Evolutionary conservation across 2,329 filamentous ascomycete genomes (phyloP).

Genomic region (Aspergillus tubingensis): DNA sequence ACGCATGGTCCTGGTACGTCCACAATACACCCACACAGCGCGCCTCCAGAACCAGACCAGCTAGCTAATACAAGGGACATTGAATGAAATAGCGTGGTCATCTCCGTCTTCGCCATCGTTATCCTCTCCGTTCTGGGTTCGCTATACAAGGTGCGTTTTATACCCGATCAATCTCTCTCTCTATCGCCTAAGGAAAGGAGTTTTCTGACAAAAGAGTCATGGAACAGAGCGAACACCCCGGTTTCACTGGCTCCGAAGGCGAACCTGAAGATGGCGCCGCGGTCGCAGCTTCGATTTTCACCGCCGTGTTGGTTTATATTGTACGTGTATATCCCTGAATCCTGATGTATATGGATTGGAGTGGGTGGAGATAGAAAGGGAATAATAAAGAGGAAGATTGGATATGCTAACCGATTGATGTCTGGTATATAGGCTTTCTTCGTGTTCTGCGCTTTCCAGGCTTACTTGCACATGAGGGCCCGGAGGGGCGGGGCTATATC

Average conservation of each 20-base stretch:
- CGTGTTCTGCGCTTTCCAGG: slow-evolving; percentile 88
- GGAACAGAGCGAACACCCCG: slow-evolving; percentile 68
- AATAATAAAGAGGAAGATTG: too few species aligned
- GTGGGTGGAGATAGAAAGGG: background rate
- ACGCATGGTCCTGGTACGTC: slow-evolving; percentile 90
- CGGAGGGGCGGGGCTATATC: slow-evolving; percentile 82
- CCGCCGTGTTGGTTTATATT: slow-evolving; percentile 82
- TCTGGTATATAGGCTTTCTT: slow-evolving; percentile 69
- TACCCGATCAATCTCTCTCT: background rate
- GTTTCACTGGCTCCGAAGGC: slow-evolving; percentile 74
- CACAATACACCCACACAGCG: background rate
- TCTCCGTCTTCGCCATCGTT: slow-evolving; percentile 65
- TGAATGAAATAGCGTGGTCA: slow-evolving; percentile 62
- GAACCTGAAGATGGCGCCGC: slow-evolving; percentile 71
- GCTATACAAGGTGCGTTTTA: slow-evolving; percentile 67
- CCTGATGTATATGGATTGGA: background rate
- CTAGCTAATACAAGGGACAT: slow-evolving; percentile 14
- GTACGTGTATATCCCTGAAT: slow-evolving; percentile 58
- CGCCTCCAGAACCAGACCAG: background rate
- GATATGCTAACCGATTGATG: background rate
- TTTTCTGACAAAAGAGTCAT: background rate
- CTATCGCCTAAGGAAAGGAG: background rate
- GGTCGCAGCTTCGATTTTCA: slow-evolving; percentile 83
- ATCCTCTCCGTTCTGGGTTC: slow-evolving; percentile 67
- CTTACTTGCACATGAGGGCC: slow-evolving; percentile 79